Percentiles rank a stretch among this genome's conserved stretches.
phyloP scores from a whole-genome alignment of 2,329 filamentous ascomycete genomes.

The Hirsutella rhossiliensis region DNA sequence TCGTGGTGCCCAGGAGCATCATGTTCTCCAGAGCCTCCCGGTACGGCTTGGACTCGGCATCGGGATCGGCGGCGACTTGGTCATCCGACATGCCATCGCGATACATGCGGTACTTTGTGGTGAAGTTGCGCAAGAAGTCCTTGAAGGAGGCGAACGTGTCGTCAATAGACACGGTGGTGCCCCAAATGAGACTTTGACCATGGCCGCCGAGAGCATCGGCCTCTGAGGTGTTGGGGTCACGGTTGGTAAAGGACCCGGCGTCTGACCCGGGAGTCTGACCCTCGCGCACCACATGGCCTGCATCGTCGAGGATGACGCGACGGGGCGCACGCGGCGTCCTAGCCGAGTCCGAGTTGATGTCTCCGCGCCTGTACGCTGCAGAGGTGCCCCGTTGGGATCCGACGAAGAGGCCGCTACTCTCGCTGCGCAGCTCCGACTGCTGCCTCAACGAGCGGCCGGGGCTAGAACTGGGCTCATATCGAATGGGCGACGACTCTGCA shows the following conservation, averaged over 20 bases:
- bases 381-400: conserved; percentile 47
- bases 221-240: conserved; percentile 79
- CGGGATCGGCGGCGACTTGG: conserved; percentile 56
- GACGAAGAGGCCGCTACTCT: conserved; percentile 81
- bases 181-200: conserved; percentile 82
- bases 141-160: conserved; percentile 83
- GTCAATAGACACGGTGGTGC: conserved; percentile 88
- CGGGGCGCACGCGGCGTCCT: conserved; percentile 38
- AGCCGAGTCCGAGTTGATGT: conserved; percentile 73
- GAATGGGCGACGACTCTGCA: conserved; percentile 81
- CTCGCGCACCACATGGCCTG: conserved; percentile 45
- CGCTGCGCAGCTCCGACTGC: conserved; percentile 64
- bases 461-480: conserved; percentile 83
- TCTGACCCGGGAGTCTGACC: conserved; percentile 40
- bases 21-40: conserved; percentile 79
- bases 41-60: conserved; percentile 71
- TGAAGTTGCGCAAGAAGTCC: conserved; percentile 85
- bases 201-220: conserved; percentile 76
- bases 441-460: conserved; percentile 52
- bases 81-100: conserved; percentile 71
- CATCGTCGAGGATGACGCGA: conserved; percentile 47
- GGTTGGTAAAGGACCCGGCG: conserved; percentile 46
- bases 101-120: conserved; percentile 88
- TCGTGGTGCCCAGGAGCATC: conserved; percentile 72
- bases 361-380: conserved; percentile 51